Percentiles rank a stretch among this genome's conserved stretches.
These are phyloP conservation scores for Aspergillus sp. DNA, from an alignment of 2,329 filamentous ascomycete species.

Conservation along the genomic window DNA sequence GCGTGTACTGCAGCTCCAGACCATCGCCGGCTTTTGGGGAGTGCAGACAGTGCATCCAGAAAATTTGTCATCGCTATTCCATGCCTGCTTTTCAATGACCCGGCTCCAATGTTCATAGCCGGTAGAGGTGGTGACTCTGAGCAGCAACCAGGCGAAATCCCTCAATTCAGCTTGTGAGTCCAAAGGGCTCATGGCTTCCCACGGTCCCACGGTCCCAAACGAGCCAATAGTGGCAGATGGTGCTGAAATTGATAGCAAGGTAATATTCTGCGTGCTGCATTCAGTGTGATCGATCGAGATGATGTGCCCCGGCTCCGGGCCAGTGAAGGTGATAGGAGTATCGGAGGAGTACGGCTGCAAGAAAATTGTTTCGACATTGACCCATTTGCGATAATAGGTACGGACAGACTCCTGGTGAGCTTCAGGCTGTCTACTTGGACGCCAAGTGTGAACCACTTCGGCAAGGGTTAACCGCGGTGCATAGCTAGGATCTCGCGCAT, in stretches of 20 bases:
- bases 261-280: conserved; percentile 34
- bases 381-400: conserved; percentile 34
- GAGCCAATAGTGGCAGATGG: conserved; percentile 20
- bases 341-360: conserved; percentile 20
- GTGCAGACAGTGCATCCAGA: conserved; percentile 30
- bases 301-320: conserved; percentile 14
- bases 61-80: neutral
- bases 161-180: conserved; percentile 25
- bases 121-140: conserved; percentile 24
- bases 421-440: conserved; percentile 30
- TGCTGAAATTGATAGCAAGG: conserved; percentile 29
- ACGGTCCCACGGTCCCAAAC: conserved; percentile 15
- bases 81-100: conserved; percentile 6
- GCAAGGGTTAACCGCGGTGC: conserved; percentile 49
- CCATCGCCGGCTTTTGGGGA: conserved; percentile 31
- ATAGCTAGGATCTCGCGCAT: conserved; percentile 46
- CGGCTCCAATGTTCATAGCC: conserved; percentile 31
- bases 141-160: conserved; percentile 34
- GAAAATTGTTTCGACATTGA: conserved; percentile 17
- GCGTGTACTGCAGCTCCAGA: conserved; percentile 33
- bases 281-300: conserved; percentile 16
- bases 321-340: conserved; percentile 20
- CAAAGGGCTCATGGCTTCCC: conserved; percentile 29
- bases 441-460: conserved; percentile 48
- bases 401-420: conserved; percentile 18